Conservation (phyloP, 2,329 filamentous ascomycete genomes). For the Fusarium sp. region DNA sequence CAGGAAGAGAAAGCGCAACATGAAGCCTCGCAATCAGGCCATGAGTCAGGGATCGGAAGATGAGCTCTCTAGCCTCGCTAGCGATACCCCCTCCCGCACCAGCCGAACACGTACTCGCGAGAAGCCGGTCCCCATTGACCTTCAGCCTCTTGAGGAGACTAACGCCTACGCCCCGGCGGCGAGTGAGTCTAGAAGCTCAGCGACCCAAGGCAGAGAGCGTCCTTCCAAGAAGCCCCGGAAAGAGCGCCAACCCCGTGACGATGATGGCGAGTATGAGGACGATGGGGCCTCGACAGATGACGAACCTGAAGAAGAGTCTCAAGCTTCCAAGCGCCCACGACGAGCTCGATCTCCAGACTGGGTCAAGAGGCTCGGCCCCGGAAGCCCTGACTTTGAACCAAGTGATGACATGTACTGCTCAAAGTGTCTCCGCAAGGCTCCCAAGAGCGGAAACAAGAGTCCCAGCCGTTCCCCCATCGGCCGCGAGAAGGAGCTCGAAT, state of each 20-base stretch:
- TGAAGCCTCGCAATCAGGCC: background rate
- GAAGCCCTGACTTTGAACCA: conserved; percentile 40
- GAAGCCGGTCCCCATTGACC: background rate
- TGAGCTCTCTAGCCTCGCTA: conserved; percentile 4
- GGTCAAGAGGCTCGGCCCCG: conserved; percentile 38
- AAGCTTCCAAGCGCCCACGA: background rate
- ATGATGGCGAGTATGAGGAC: conserved; percentile 21
- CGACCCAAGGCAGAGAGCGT: background rate
- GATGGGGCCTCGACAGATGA: conserved; percentile 5
- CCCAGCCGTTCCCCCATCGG: conserved; percentile 25
- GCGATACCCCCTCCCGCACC: conserved; percentile 5
- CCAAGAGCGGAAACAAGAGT: conserved; percentile 39
- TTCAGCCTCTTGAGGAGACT: background rate
- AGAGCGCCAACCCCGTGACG: background rate
- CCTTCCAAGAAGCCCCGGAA: conserved; percentile 1
- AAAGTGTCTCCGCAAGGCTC: conserved; percentile 46
- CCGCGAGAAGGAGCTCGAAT: conserved; percentile 34
- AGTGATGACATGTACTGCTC: conserved; percentile 49
- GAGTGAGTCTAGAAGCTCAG: conserved; percentile 15
- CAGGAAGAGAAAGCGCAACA: background rate
- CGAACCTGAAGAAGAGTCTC: background rate
- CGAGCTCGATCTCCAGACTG: conserved; percentile 43
- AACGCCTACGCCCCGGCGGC: background rate
- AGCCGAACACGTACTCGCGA: background rate
- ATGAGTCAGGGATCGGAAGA: background rate